Evolutionary conservation across 2,329 filamentous ascomycete genomes (phyloP), one percentile per base, ranked within the genome.

Genomic region (Calonectria honghensis): DNA sequence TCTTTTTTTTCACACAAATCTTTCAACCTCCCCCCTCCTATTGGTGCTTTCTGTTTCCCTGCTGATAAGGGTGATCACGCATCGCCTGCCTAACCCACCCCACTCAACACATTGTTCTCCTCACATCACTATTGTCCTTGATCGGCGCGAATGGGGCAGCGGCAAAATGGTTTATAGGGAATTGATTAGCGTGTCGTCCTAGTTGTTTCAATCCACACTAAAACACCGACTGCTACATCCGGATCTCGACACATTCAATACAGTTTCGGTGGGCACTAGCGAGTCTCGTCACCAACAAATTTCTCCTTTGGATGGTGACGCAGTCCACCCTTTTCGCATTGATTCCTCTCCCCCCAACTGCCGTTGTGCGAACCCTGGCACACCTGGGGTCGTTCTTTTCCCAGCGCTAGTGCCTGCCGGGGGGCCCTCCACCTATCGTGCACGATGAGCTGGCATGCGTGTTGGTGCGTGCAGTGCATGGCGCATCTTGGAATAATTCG

Each of bases 361-460:
- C 45, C n/a, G 45, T 3, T 48, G 45, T n/a, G n/a, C 13, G n/a
- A 48, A 24, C 20, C 45, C 45, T 24, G 45, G 20, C 45, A 11
- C 45, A 24, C n/a, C 20, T 24, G 20, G 45, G 45, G n/a, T 48
- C 45, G 45, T 48, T 48, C 45, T 48, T 48, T 24, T 24, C 20
- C 45, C n/a, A 48, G 45, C 45, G 45, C 45, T 48, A 48, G 45
- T 24, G 45, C 45, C 45, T 24, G 45, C 45, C 45, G n/a, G n/a
- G 41, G 41, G 45, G 45, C 5, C 45, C 45, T 48, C 45, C 45
- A 48, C 45, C 45, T 24, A 9, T 13, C 24, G 45, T 48, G 45
- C 45, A 48, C 45, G 45, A n/a, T 48, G 45, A 48, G 45, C n/a
- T 48, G 45, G 45, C 45, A 48, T 48, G 45, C 45, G 45, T 48